A percentile compares a stretch with the other conserved stretches of the same genome.
Evolutionary conservation across 805 yeast species (phyloP).

Genomic region (Lipomyces spencermartinsiae): DNA sequence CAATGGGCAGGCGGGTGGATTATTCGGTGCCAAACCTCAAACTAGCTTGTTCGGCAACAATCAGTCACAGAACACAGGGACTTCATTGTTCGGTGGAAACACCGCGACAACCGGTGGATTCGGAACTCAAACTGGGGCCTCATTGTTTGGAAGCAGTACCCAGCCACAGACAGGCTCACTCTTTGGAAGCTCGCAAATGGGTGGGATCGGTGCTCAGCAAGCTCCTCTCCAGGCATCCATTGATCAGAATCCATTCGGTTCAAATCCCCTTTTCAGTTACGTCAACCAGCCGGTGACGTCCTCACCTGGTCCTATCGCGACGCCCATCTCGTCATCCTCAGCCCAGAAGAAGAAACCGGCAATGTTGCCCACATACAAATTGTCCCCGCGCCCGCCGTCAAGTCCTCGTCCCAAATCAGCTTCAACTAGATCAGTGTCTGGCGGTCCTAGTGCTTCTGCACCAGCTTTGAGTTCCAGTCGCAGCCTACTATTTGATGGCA

Average conservation of each 20-base stretch:
- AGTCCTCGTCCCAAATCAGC: constrained; percentile 38
- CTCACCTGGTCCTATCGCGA: constrained; percentile 54
- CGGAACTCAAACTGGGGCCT: constrained; percentile 45
- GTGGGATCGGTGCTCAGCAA: constrained; percentile 36
- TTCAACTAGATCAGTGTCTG: constrained; percentile 21
- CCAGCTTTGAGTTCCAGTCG: constrained; percentile 29
- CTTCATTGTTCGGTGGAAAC: constrained; percentile 39
- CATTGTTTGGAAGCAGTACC: constrained; percentile 35
- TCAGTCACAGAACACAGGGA: constrained; percentile 21
- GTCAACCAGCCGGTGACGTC: constrained; percentile 49
- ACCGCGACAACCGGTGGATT: constrained; percentile 51
- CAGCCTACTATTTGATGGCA: constrained; percentile 49
- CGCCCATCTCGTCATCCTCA: constrained; percentile 49
- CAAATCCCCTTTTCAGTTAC: constrained; percentile 65
- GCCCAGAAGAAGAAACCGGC: constrained; percentile 64
- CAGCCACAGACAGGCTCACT: constrained; percentile 33
- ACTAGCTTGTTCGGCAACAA: constrained; percentile 40
- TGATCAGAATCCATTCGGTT: constrained; percentile 77
- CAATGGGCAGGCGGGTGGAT: constrained; percentile 37
- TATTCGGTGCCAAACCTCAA: constrained; percentile 44
- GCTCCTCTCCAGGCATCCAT: constrained; percentile 47
- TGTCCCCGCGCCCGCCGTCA: constrained; percentile 69
- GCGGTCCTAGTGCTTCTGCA: constrained; percentile 13
- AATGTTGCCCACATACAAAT: constrained; percentile 64
- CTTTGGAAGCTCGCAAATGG: constrained; percentile 28